A percentile compares a stretch with the other conserved stretches of the same genome.
Conservation (phyloP, 139 green algal genomes). For the Gonium pectorale region DNA sequence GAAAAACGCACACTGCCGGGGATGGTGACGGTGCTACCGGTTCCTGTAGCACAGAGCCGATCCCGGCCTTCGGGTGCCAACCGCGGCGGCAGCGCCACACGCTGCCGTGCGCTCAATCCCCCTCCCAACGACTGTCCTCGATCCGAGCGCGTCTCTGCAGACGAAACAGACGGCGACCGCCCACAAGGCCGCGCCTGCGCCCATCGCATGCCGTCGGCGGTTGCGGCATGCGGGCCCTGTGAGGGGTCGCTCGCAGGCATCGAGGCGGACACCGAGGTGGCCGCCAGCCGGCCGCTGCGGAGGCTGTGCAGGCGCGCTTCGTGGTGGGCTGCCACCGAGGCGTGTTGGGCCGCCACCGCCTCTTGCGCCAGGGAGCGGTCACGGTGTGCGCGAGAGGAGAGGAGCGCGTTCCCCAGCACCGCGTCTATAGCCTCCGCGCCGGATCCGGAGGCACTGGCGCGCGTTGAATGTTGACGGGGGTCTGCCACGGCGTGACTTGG, state of each 20-base stretch:
- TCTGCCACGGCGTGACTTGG: too few species aligned
- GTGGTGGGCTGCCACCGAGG: slow-evolving; percentile 3
- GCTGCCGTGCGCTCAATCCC: neutral
- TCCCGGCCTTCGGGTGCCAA: neutral
- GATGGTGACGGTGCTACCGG: neutral
- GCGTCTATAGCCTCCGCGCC: too few species aligned
- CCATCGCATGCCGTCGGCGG: neutral
- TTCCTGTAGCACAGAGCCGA: neutral
- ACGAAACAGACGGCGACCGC: too few species aligned
- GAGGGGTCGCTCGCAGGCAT: neutral
- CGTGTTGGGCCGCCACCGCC: slow-evolving; percentile 50
- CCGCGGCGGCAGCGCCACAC: neutral
- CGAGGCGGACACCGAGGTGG: neutral
- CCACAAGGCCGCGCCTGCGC: neutral
- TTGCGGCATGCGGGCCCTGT: neutral
- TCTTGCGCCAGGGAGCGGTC: slow-evolving; percentile 52
- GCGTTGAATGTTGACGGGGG: too few species aligned
- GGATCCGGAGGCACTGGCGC: too few species aligned
- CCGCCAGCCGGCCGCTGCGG: neutral
- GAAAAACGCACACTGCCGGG: neutral
- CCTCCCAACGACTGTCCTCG: neutral
- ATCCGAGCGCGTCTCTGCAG: too few species aligned
- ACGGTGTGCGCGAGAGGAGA: slow-evolving; percentile 33
- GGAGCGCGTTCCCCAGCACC: slow-evolving; percentile 1
- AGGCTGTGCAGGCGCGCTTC: slow-evolving; percentile 25